These are phyloP conservation scores for Linanthus parryae DNA, from an alignment of 148 eudicot genomes.

Conservation along the genomic window DNA sequence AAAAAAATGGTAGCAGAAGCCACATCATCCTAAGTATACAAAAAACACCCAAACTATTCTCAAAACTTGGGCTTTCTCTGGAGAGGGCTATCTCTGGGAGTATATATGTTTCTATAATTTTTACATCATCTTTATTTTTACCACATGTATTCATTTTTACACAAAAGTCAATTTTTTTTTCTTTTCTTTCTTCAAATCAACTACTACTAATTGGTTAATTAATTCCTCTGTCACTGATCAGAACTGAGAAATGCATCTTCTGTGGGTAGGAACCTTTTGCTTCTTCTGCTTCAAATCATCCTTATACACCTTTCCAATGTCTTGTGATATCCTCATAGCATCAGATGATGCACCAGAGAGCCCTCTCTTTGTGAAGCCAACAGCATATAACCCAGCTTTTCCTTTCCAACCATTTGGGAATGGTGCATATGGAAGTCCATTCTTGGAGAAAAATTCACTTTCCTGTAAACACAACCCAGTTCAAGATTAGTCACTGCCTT, in stretches of 20 bases:
- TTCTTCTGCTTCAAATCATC: slow-evolving; percentile 57
- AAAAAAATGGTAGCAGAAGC: slow-evolving; percentile 20
- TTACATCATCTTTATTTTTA: slow-evolving; percentile 9
- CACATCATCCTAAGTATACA: slow-evolving; percentile 55
- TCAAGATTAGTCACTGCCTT: slow-evolving; percentile 25
- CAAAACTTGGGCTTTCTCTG: slow-evolving; percentile 63
- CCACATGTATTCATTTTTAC: not conserved
- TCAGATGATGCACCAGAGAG: slow-evolving; percentile 74
- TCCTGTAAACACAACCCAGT: slow-evolving; percentile 33
- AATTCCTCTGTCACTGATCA: slow-evolving; percentile 16
- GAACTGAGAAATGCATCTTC: slow-evolving; percentile 72
- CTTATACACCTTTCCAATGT: slow-evolving; percentile 58
- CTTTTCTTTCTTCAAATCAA: no score
- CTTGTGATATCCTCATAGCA: slow-evolving; percentile 60
- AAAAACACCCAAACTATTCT: slow-evolving; percentile 46
- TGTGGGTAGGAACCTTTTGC: slow-evolving; percentile 48
- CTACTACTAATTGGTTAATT: not conserved
- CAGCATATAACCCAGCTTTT: slow-evolving; percentile 75
- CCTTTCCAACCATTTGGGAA: slow-evolving; percentile 86
- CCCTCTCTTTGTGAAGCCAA: slow-evolving; percentile 88
- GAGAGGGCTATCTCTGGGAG: slow-evolving; percentile 61
- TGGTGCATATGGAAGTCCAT: slow-evolving; percentile 73
- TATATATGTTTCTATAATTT: slow-evolving; percentile 15
- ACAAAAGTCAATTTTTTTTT: not conserved
- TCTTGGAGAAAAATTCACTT: slow-evolving; percentile 60